Evolutionary conservation across 495 filamentous ascomycete species (phyloP), one percentile per base, ranked within the genome.

Genomic region (Thermochaetoides thermophila): DNA sequence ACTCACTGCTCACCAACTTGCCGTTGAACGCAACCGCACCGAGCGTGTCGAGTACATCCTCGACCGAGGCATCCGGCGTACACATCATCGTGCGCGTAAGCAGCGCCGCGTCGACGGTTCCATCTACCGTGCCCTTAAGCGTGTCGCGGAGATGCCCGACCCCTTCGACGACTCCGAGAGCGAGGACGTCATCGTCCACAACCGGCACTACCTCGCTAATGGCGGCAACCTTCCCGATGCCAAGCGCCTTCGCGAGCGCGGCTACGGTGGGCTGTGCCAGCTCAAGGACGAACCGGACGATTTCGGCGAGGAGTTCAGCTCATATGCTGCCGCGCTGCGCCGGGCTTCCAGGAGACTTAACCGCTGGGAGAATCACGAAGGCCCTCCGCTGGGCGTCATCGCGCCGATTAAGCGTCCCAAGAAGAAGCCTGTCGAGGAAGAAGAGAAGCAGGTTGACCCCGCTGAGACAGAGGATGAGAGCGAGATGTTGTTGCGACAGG

Each of bases 1-100:
- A 3, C 68, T 92, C 13, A 97, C 89, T 1, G 79, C 83, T 7
- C 89, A 97, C 53, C 89, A 97, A 47, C 64, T 92, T 18, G 89
- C 86, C 6, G 81, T 96, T 3, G 84, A 93, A 44, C 72, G 78
- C 29, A 94, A 93, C 49, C 71, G 91, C 7, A 80, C 76, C 23
- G 76, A 89, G 52, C 78, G 84, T 10, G 81, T 93, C 26, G 79
- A 93, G 32, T 82, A 89, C 46, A 76, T 89, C 27, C 70, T 97
- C 19, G 72, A 81, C 43, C 75, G 79, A 13, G 81, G 80, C 27
- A 59, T 84, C 21, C 72, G 69, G 37, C 63, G 57, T 31, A 62
- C 73, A 34, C 73, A 78, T 35, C 74, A 74, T 39, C 57, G 61
- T 21, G 59, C 76, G 3, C 69, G 80, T 9, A 74, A 64, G 49